phyloP scores from a whole-genome alignment of 257 asterid species.

The Perilla frutescens region DNA sequence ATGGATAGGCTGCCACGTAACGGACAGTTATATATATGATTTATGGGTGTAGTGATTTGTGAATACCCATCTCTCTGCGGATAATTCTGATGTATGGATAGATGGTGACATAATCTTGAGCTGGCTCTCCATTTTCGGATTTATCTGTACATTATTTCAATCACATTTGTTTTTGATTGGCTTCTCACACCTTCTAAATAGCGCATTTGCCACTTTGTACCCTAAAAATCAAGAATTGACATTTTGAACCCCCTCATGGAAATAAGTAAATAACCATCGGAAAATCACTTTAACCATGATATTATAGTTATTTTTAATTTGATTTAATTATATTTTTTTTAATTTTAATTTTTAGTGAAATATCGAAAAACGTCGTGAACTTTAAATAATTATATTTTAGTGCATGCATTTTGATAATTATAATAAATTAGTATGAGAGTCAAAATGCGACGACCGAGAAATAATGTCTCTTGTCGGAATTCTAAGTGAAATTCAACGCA shows the following conservation, averaged over 20 bases:
- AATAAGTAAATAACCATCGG: too few relatives aligned
- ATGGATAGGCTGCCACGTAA: slow-evolving; percentile 29
- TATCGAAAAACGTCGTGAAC: too few relatives aligned
- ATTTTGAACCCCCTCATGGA: background rate
- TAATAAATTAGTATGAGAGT: too few relatives aligned
- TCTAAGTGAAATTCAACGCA: too few relatives aligned
- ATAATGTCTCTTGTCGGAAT: too few relatives aligned
- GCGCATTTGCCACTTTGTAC: background rate
- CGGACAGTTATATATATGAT: background rate
- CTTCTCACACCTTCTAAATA: background rate
- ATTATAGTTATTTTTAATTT: too few relatives aligned
- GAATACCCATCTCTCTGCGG: slow-evolving; percentile 31
- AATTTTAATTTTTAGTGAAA: too few relatives aligned
- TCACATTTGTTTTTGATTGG: background rate
- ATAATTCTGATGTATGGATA: slow-evolving; percentile 2
- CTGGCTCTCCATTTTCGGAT: slow-evolving; percentile 30
- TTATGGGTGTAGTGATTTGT: slow-evolving; percentile 10
- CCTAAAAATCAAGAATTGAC: background rate
- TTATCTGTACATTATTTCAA: background rate
- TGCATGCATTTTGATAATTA: too few relatives aligned
- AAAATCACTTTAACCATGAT: too few relatives aligned
- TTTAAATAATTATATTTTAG: too few relatives aligned
- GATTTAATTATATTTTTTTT: too few relatives aligned
- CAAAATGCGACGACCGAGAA: too few relatives aligned
- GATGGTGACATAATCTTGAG: slow-evolving; percentile 32